phyloP scores from a whole-genome alignment of 2,329 filamentous ascomycete species.

The Chaetoscypha palmicola region DNA sequence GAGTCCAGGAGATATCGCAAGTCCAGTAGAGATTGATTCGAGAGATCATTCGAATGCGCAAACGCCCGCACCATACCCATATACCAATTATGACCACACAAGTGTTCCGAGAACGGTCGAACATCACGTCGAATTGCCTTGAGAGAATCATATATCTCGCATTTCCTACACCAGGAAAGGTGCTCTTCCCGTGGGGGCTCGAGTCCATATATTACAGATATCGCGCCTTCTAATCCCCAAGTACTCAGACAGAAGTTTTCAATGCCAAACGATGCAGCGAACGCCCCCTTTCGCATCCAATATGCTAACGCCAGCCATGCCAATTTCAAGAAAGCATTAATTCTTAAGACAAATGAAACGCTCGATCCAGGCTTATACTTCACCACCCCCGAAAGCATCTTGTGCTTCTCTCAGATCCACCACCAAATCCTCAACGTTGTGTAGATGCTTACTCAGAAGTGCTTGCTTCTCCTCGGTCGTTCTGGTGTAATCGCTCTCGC shows the following conservation, averaged over 20 bases:
- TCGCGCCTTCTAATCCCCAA: constrained; percentile 5
- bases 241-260: constrained; percentile 16
- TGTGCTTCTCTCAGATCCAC: constrained; percentile 69
- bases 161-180: neutral
- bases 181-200: neutral
- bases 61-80: constrained; percentile 12
- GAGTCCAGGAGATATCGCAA: constrained; percentile 42
- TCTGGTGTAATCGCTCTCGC: constrained; percentile 38
- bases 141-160: constrained; percentile 15
- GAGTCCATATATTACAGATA: constrained; percentile 9
- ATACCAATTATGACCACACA: constrained; percentile 10
- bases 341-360: too few species aligned
- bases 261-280: constrained; percentile 10
- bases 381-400: constrained; percentile 55
- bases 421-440: constrained; percentile 56
- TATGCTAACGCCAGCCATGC: constrained; percentile 14
- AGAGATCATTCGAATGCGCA: constrained; percentile 12
- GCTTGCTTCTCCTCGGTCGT: constrained; percentile 62
- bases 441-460: constrained; percentile 55
- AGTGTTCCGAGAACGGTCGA: constrained; percentile 27
- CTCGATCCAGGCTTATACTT: too few species aligned
- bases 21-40: constrained; percentile 49
- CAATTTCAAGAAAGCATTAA: too few species aligned
- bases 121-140: constrained; percentile 40
- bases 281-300: constrained; percentile 12